Conservation (phyloP, 768 basidiomycete species). For the Termitomyces sp. region DNA sequence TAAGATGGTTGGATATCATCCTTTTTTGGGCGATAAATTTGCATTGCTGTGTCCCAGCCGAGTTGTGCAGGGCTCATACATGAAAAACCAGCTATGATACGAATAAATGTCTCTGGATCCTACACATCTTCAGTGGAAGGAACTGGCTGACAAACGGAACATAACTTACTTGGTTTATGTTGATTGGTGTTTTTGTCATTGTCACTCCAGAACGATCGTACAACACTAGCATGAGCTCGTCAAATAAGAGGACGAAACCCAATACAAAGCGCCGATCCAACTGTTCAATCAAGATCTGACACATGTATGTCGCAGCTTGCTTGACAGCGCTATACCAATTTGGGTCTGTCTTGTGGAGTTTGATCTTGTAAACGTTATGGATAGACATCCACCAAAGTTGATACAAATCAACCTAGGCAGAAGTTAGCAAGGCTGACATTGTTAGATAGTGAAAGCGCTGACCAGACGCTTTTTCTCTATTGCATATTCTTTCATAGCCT, state of each 20-base stretch:
- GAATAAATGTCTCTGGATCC: background rate
- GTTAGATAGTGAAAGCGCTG: no score
- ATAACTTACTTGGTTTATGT: conserved; percentile 5
- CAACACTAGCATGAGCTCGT: conserved; percentile 4
- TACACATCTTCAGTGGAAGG: background rate
- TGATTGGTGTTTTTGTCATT: conserved; percentile 3
- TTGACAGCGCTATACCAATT: background rate
- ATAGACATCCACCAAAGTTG: no score
- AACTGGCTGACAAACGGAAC: background rate
- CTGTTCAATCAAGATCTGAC: conserved; percentile 9
- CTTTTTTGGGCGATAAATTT: background rate
- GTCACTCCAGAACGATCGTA: conserved; percentile 9
- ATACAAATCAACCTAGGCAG: no score
- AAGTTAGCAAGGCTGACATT: no score
- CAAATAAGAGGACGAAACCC: conserved; percentile 1
- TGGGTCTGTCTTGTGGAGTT: background rate
- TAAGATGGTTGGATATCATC: background rate
- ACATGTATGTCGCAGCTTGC: conserved; percentile 7
- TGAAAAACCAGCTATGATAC: background rate
- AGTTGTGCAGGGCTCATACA: conserved; percentile 1
- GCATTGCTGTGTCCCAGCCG: conserved; percentile 10
- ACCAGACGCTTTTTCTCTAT: no score
- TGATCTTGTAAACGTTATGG: background rate
- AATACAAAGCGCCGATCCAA: conserved; percentile 8
- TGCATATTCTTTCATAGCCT: no score